Percentiles rank a stretch among this genome's conserved stretches.
These are phyloP conservation scores for Erodium moschatum DNA, from an alignment of 441 rosid genomes.

Conservation along the genomic window DNA sequence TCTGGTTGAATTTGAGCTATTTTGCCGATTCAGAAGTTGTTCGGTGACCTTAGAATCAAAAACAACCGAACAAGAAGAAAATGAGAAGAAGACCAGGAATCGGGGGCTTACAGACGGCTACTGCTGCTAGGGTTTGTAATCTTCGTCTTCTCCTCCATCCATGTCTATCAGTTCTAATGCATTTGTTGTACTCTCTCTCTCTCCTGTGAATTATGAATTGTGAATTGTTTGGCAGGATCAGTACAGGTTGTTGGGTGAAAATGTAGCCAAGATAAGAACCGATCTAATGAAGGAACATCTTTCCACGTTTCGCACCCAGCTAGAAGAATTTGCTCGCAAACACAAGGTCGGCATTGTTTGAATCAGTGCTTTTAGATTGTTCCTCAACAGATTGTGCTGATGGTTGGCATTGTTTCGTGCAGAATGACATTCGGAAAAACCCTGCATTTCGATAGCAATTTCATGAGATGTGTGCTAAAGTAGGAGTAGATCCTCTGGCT, in stretches of 20 bases:
- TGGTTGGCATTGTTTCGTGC: constrained; percentile 24
- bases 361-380: too few species aligned
- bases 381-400: constrained; percentile 6
- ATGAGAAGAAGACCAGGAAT: constrained; percentile 88
- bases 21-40: too few species aligned
- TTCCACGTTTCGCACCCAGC: constrained; percentile 74
- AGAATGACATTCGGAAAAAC: constrained; percentile 83
- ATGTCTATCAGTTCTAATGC: background rate
- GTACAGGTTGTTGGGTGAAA: constrained; percentile 71
- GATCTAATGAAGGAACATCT: constrained; percentile 98
- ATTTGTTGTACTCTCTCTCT: background rate
- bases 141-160: background rate
- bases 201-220: background rate
- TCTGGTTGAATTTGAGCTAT: too few species aligned
- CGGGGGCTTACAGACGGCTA: constrained; percentile 81
- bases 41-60: too few species aligned
- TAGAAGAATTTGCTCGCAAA: constrained; percentile 83
- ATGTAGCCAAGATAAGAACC: constrained; percentile 74
- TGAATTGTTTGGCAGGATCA: constrained; percentile 39
- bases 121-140: constrained; percentile 64
- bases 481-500: constrained; percentile 90
- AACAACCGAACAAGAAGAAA: background rate
- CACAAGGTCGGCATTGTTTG: constrained; percentile 48
- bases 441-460: constrained; percentile 82
- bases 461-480: constrained; percentile 92